Base-by-base conservation (phyloP, 2,329 filamentous ascomycete species). In the Aspergillus sp. region DNA sequence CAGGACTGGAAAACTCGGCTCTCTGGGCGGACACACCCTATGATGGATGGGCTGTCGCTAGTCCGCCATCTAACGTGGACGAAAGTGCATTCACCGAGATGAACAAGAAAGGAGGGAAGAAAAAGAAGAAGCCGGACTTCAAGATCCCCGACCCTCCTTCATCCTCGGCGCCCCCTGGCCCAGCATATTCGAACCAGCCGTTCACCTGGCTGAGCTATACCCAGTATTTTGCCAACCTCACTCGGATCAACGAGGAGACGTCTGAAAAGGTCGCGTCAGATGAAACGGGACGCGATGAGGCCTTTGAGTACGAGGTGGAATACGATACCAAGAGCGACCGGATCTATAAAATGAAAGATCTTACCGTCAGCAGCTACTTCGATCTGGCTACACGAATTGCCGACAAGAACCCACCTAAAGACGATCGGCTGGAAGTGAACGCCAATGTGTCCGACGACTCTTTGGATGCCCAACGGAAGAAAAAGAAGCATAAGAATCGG, bases 171-270 rank as follows among this genome's bases (percentile, higher is more conserved):
- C 84, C 84, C 5, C 93, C 93, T 0, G 94, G 94, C 0, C 94
- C 94, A 0, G 94, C 90, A 6, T 97, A 99, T 72, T 91, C 87
- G 17, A 85, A 88, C 6, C 94, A 99, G 68, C 78, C 89, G 0
- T 78, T 97, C 34, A 89, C 90, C 0, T 78, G 92, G 56, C 80
- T 88, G 3, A 85, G 89, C 4, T 97, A 91, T 71, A 91, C 85
- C 3, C 94, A 99, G 65, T 97, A 95, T 71, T 97, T 85, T 71
- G 91, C 93, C 55, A 99, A 99, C 69, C 76, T 99, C n/a, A 97
- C 93, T 0, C 76, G 84, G 53, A 87, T 96, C 72, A 95, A 97
- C 73, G 89, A 91, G 62, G 83, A 88, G 54, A 79, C 85, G 45
- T 65, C 71, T 1, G 54, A 53, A 31, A 49, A 40, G 16, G 58